Evolutionary conservation across 352 stramenopile genomes (phyloP).

Genomic region (Pythium dissimile): DNA sequence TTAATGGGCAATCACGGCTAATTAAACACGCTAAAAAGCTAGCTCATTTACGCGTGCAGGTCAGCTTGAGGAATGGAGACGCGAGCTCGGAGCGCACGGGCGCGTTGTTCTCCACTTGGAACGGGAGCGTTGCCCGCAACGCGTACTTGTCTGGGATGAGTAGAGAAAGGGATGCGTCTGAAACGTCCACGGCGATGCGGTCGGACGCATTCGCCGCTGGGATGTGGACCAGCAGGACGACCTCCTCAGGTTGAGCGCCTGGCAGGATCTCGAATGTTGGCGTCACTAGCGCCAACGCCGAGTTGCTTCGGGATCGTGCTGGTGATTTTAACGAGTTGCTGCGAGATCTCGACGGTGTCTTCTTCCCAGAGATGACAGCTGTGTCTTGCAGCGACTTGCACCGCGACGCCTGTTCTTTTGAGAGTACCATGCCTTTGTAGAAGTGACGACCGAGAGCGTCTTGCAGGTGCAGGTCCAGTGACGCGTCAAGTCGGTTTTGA

Average conservation of each 20-base stretch:
- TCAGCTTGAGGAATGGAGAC: conserved; percentile 14
- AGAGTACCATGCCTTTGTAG: conserved; percentile 55
- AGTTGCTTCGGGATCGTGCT: not conserved
- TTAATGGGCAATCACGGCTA: not conserved
- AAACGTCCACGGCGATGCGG: conserved; percentile 45
- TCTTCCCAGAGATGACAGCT: not conserved
- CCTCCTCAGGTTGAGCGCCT: conserved; percentile 25
- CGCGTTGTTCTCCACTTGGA: conserved; percentile 35
- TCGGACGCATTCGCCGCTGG: conserved; percentile 32
- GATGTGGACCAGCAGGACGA: conserved; percentile 42
- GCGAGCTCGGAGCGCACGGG: conserved; percentile 5
- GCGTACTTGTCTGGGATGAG: conserved; percentile 53
- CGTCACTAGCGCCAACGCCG: conserved; percentile 19
- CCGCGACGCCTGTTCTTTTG: conserved; percentile 57
- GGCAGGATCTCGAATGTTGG: conserved; percentile 40
- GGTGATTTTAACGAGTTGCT: not conserved
- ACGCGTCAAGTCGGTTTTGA: conserved; percentile 38
- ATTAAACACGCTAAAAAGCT: no score
- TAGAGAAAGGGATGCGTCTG: conserved; percentile 40
- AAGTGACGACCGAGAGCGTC: conserved; percentile 59
- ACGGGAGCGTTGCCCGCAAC: conserved; percentile 45
- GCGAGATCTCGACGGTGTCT: not conserved
- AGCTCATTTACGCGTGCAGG: conserved; percentile 8
- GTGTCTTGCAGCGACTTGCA: conserved; percentile 36
- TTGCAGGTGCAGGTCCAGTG: conserved; percentile 48